Evolutionary conservation across 2,329 filamentous ascomycete species (phyloP), one percentile per base, ranked within the genome.

Genomic region (Westerdykella sp.): DNA sequence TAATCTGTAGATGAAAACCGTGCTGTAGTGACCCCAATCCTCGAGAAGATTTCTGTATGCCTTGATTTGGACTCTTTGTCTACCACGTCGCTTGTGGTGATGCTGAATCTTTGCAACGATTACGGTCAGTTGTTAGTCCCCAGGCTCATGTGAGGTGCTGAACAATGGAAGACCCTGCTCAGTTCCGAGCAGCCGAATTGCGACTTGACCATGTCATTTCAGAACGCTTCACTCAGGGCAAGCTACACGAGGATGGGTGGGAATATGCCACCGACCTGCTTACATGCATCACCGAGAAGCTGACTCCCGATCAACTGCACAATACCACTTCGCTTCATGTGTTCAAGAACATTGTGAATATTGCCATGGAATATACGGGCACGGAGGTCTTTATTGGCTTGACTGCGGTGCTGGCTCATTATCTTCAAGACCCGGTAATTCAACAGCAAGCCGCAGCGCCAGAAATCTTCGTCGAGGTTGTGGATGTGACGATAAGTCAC

Each of bases 81-180:
- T 9, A 42, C 48, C 5, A 63, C 62, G 13, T 57, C 66, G 37
- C 53, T 69, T 25, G 68, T 63, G 32, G 70, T 72, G 2, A 51
- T 73, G 11, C 67, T 69, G 53, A 73, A 73, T 46, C 62, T 72
- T 13, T 70, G 68, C 49, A 65, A 66, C 15, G 68, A 69, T 39
- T 70, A 58, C 45, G 61, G 65, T 69, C 56, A 32, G 56, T 43
- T 25, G 3, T 14, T 12, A 18, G 3, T 3, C n/a, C 13, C 32
- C 7, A 14, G 32, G 9, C 3, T 11, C 25, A 32, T 16, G 22
- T 11, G 7, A 9, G 4, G 3, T 35, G 16, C 32, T 35, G n/a
- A 35, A 65, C 36, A 23, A 18, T 22, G 21, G 13, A 32, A 67
- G 65, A 67, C 44, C 59, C 59, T 45, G 63, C 59, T 28, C 63